A percentile compares a stretch with the other conserved stretches of the same genome.
Evolutionary conservation across 2,329 filamentous ascomycete genomes (phyloP).

Genomic region (Aotearoamyces nothofagi): DNA sequence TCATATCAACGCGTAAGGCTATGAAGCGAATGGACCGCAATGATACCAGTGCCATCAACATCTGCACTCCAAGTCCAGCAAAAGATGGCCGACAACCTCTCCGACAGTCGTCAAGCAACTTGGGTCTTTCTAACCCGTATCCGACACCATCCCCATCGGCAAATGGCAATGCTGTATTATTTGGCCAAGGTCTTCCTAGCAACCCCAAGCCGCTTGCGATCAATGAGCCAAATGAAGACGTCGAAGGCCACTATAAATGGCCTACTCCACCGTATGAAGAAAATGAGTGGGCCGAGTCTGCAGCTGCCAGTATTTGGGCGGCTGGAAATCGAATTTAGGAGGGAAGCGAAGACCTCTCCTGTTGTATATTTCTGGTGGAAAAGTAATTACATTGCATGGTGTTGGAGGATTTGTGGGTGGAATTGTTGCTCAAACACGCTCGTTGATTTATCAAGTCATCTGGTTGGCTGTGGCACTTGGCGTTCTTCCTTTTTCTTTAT

Average conservation of each 20-base stretch:
- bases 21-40: conserved; percentile 50
- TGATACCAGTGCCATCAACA: conserved; percentile 10
- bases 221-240: conserved; percentile 31
- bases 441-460: too few species aligned
- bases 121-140: conserved; percentile 45
- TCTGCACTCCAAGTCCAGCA: too few species aligned
- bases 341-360: too few species aligned
- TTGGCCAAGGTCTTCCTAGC: conserved; percentile 48
- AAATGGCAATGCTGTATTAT: conserved; percentile 62
- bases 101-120: conserved; percentile 49
- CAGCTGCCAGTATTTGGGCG: conserved; percentile 68
- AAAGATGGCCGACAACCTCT: conserved; percentile 31
- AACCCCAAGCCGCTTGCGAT: conserved; percentile 36
- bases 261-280: conserved; percentile 93
- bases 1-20: conserved; percentile 62
- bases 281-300: conserved; percentile 75
- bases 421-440: too few species aligned
- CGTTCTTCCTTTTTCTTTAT: too few species aligned
- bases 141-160: conserved; percentile 63
- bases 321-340: conserved; percentile 51
- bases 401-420: too few species aligned
- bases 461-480: too few species aligned
- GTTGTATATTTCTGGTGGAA: too few species aligned
- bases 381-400: too few species aligned
- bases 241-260: conserved; percentile 53